phyloP scores from a whole-genome alignment of 441 rosid species.

The Eutrema salsugineum region DNA sequence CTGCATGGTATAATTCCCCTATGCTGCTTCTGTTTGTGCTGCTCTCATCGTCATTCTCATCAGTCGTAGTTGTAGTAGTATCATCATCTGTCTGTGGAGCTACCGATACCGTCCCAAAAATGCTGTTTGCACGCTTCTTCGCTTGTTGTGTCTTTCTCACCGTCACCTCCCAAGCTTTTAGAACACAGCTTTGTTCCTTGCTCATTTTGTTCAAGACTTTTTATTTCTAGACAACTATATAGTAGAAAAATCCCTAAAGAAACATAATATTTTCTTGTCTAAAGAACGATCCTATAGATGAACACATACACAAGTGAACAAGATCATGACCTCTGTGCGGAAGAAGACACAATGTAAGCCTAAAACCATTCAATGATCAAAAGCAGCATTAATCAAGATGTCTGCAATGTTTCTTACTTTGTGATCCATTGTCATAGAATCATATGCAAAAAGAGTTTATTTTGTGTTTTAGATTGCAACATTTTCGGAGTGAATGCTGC shows the following conservation, averaged over 20 bases:
- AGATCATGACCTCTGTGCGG: constrained; percentile 12
- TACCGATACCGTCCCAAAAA: constrained; percentile 46
- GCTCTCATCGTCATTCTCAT: constrained; percentile 23
- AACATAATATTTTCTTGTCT: constrained; percentile 8
- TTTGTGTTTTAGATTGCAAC: constrained; percentile 14
- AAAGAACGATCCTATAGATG: constrained; percentile 20
- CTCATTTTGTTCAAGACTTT: constrained; percentile 30
- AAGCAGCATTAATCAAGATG: constrained; percentile 16
- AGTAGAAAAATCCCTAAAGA: constrained; percentile 9
- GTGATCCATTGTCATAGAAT: constrained; percentile 14
- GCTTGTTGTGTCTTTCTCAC: constrained; percentile 54
- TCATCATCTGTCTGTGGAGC: constrained; percentile 47
- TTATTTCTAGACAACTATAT: not conserved
- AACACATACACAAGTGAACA: constrained; percentile 19
- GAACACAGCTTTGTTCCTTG: constrained; percentile 42
- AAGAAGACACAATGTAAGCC: not conserved
- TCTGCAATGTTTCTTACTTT: not conserved
- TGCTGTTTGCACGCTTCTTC: constrained; percentile 50
- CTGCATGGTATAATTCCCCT: constrained; percentile 42
- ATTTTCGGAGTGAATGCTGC: constrained; percentile 23
- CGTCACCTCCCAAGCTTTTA: constrained; percentile 58
- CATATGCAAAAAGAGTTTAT: not conserved
- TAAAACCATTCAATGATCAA: constrained; percentile 14
- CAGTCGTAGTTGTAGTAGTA: constrained; percentile 4
- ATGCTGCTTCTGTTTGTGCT: constrained; percentile 19